Evolutionary conservation across 164 flowering plant species (phyloP).

Genomic region (Nelumbo lutea): DNA sequence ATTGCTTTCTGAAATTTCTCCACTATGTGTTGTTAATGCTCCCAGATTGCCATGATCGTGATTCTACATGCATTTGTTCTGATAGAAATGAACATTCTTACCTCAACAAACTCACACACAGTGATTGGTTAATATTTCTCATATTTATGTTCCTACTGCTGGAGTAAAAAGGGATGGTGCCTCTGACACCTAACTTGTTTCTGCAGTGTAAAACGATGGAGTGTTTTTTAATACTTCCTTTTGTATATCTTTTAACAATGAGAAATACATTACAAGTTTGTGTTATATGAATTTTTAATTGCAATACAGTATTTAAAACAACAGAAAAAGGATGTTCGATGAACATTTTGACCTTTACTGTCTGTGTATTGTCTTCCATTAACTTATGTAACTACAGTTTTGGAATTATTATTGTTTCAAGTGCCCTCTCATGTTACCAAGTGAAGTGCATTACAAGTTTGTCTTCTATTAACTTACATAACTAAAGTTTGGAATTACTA

Average conservation of each 20-base stretch:
- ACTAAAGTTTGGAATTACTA: too few relatives aligned
- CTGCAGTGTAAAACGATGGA: not conserved
- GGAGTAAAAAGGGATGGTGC: not conserved
- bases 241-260: not conserved
- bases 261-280: too few relatives aligned
- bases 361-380: too few relatives aligned
- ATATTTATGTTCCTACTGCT: not conserved
- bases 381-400: too few relatives aligned
- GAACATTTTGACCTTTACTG: too few relatives aligned
- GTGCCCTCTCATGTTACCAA: too few relatives aligned
- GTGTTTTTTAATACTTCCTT: not conserved
- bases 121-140: not conserved
- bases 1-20: not conserved
- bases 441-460: too few relatives aligned
- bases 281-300: too few relatives aligned
- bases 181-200: conserved; percentile 1
- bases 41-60: not conserved
- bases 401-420: too few relatives aligned
- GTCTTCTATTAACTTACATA: too few relatives aligned
- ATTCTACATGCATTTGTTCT: not conserved
- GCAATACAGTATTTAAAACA: too few relatives aligned
- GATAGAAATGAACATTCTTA: conserved; percentile 6
- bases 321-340: too few relatives aligned
- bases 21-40: conserved; percentile 6
- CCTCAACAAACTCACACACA: not conserved